phyloP scores from a whole-genome alignment of 2,329 filamentous ascomycete species.

The Ophiostoma himal-ulmi region DNA sequence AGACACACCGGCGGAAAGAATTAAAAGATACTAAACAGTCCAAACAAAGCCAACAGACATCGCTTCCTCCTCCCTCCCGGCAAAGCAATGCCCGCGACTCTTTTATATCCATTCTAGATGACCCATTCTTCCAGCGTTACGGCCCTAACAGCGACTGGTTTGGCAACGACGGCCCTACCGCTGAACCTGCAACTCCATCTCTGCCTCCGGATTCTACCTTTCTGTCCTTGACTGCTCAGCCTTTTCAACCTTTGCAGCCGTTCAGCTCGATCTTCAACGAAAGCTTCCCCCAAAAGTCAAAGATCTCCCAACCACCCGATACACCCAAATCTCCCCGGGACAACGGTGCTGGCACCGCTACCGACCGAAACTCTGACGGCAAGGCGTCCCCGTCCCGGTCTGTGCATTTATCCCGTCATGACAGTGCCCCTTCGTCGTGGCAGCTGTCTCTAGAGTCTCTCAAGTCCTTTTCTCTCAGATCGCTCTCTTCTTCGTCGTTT shows the following conservation, averaged over 20 bases:
- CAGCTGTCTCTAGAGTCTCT: not conserved
- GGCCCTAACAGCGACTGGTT: constrained; percentile 34
- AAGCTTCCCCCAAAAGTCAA: not conserved
- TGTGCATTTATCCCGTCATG: not conserved
- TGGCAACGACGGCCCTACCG: constrained; percentile 24
- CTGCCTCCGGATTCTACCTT: constrained; percentile 26
- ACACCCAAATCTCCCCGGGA: not conserved
- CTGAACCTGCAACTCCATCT: constrained; percentile 22
- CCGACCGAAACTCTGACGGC: not conserved
- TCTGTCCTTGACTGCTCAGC: not conserved
- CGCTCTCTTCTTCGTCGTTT: not conserved
- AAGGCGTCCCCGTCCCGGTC: not conserved
- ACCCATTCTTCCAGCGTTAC: constrained; percentile 49
- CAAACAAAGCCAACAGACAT: constrained; percentile 2
- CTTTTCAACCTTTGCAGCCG: not conserved
- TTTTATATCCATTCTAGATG: constrained; percentile 49
- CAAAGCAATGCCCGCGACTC: constrained; percentile 40
- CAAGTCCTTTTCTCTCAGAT: not conserved
- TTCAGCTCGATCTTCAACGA: not conserved
- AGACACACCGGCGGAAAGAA: not conserved
- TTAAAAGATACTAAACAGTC: not conserved
- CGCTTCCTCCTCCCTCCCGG: constrained; percentile 22
- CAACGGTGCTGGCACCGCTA: constrained; percentile 9
- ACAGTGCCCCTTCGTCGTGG: not conserved
- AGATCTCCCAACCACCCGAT: not conserved